Base-by-base conservation (phyloP, 2,329 filamentous ascomycete species). In the Arthrobotrys pseudoclavata region DNA sequence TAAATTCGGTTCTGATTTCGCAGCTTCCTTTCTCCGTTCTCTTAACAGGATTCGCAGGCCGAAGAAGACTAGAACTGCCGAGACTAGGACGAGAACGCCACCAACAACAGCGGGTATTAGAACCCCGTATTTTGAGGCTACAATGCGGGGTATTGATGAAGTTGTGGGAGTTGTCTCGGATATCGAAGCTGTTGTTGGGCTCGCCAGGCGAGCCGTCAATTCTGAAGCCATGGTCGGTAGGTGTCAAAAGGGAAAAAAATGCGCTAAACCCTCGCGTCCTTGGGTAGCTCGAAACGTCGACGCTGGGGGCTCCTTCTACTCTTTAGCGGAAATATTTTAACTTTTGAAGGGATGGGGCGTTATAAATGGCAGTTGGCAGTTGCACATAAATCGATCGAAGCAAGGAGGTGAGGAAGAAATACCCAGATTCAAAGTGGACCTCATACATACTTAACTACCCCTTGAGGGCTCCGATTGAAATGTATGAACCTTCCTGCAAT, bases 61-160 rank as follows among this genome's bases (percentile, higher is more conserved):
- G 22, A 74, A 12, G 53, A 74, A 74, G 4, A 74, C 69, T 13
- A 74, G 31, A 22, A 47, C 55, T 29, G 62, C 62, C 13, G 69
- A 67, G n/a, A 72, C 50, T 1, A 66, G 37, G 18, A 72, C 34
- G 7, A 72, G 60, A 34, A 72, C 29, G 12, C 60, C 50, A 40
- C 69, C 69, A 60, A 72, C 48, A 18, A 48, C 20, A 1, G 37
- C 60, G 3, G 69, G 60, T 37, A 72, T 37, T 24, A 72, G 53
- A 7, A 72, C 53, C 3, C 69, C 69, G 37, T 72, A 66, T 50
- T 72, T 72, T n/a, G 60, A 57, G 1, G 69, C 50, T 31, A 72
- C 55, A 26, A 45, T 53, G n/a, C 22, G 47, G n/a, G 57, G 47
- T 13, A 52, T 24, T n/a, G 68, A 52, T 42, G 69, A 72, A 12